Evolutionary conservation across 352 stramenopile genomes (phyloP), one percentile per base, ranked within the genome.

Genomic region (Plasmopara muralis): DNA sequence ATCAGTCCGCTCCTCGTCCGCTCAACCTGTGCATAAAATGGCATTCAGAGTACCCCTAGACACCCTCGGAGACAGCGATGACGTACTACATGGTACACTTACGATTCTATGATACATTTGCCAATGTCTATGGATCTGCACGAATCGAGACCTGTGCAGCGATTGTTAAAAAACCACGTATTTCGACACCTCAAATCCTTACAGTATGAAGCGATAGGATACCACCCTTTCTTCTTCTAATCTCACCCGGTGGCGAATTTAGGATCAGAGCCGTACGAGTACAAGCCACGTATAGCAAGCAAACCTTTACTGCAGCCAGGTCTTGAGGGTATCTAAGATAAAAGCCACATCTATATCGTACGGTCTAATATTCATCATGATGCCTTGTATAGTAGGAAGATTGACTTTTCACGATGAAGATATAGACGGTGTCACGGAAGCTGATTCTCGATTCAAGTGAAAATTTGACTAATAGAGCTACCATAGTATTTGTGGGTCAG

Each of bases 271-370:
- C 31, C 10, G 7, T 35, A 35, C 31, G 31, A 35, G 10, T 35
- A 4, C 31, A 42, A 20, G 15, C 31, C 31, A 35, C 31, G 10
- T 35, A 12, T 44, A 12, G 20, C 9, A n/a, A 12, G 20, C 9
- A n/a, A 46, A 18, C 34, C 37, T 61, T 56, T 56, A 56, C 41
- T 37, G 45, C 13, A 50, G 53, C 53, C 44, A 37, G 41, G 31
- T 59, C 43, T 15, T 41, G n/a, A 33, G n/a, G 20, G 13, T 25
- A 25, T 25, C 20, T 25, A 25, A 25, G 20, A 25, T 25, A 25
- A 25, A 25, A 35, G 31, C 10, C 31, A 2, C 31, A 4, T 35
- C 31, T 35, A 35, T 12, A 35, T 35, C 7, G 10, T 16, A 42
- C 37, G 8, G 28, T 39, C 15, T 20, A 44, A 13, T 39, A 39